These are phyloP conservation scores for Coniella lustricola DNA, from an alignment of 2,329 filamentous ascomycete species.

Conservation along the genomic window DNA sequence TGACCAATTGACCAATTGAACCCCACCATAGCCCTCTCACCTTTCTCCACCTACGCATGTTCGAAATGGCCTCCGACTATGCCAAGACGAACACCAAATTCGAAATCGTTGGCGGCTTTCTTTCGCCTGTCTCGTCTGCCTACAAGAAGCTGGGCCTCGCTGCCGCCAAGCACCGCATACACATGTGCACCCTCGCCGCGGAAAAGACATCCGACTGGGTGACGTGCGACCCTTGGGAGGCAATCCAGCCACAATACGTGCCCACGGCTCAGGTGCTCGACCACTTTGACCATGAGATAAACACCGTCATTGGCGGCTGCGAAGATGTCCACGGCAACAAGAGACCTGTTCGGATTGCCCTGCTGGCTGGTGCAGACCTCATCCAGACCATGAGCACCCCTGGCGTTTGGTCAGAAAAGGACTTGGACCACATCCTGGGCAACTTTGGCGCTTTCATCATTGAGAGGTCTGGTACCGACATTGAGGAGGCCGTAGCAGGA, in stretches of 20 bases:
- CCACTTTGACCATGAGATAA: constrained; percentile 87
- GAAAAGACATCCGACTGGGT: constrained; percentile 69
- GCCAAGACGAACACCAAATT: constrained; percentile 42
- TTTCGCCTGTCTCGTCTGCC: constrained; percentile 61
- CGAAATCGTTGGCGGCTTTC: constrained; percentile 79
- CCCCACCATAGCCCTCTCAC: constrained; percentile 23
- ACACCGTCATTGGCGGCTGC: constrained; percentile 68
- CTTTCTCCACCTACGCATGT: constrained; percentile 30
- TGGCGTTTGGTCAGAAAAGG: constrained; percentile 74
- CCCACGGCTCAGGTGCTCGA: constrained; percentile 80
- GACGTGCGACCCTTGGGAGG: constrained; percentile 86
- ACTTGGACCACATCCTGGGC: constrained; percentile 81
- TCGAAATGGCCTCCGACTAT: constrained; percentile 31
- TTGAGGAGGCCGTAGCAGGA: constrained; percentile 78
- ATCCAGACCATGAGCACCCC: constrained; percentile 67
- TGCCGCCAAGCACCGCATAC: constrained; percentile 63
- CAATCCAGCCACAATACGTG: constrained; percentile 75
- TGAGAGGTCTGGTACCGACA: constrained; percentile 82
- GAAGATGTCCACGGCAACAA: constrained; percentile 59
- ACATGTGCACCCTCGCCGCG: constrained; percentile 82
- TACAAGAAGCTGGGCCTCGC: constrained; percentile 78
- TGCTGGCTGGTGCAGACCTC: constrained; percentile 70
- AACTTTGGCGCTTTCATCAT: constrained; percentile 79
- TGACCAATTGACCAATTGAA: constrained; percentile 1
- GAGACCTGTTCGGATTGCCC: constrained; percentile 65